A percentile compares a stretch with the other conserved stretches of the same genome.
These are phyloP conservation scores for Phialophora chinensis DNA, from an alignment of 2,329 filamentous ascomycete species.

Conservation along the genomic window DNA sequence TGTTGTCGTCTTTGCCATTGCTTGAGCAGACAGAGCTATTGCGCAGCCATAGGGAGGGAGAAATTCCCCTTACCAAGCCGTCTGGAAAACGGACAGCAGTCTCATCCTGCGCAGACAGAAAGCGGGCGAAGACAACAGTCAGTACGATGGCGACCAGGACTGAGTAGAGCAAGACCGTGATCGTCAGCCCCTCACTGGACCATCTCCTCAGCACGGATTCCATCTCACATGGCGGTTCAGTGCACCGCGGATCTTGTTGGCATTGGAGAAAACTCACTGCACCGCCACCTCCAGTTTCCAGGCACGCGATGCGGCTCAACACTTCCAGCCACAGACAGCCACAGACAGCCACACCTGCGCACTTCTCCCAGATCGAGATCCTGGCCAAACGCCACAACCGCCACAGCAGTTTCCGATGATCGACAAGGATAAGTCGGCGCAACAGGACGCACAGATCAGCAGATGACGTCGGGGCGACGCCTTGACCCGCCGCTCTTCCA, in stretches of 20 bases:
- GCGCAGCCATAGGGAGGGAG: conserved; percentile 1
- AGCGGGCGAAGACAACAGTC: not conserved
- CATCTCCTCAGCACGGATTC: not conserved
- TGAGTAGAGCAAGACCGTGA: not conserved
- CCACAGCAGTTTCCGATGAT: conserved; percentile 7
- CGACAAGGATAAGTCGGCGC: conserved; percentile 16
- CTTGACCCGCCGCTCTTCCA: conserved; percentile 3
- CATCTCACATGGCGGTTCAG: not conserved
- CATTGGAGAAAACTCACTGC: conserved; percentile 2
- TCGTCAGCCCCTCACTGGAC: not conserved
- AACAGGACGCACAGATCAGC: conserved; percentile 13
- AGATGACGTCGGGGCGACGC: conserved; percentile 25
- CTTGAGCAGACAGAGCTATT: not conserved
- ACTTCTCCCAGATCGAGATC: conserved; percentile 10
- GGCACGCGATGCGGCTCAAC: conserved; percentile 8
- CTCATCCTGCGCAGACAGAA: conserved; percentile 20
- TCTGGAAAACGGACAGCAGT: conserved; percentile 20
- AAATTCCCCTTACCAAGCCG: not conserved
- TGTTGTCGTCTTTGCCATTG: not conserved
- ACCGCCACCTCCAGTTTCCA: conserved; percentile 22
- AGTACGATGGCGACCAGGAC: conserved; percentile 1
- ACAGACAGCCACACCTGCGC: conserved; percentile 4
- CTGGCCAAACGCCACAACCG: conserved; percentile 11
- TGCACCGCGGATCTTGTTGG: not conserved
- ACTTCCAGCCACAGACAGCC: conserved; percentile 20